Evolutionary conservation across 306 rosid species (phyloP).

Genomic region (Carpinus fangiana): DNA sequence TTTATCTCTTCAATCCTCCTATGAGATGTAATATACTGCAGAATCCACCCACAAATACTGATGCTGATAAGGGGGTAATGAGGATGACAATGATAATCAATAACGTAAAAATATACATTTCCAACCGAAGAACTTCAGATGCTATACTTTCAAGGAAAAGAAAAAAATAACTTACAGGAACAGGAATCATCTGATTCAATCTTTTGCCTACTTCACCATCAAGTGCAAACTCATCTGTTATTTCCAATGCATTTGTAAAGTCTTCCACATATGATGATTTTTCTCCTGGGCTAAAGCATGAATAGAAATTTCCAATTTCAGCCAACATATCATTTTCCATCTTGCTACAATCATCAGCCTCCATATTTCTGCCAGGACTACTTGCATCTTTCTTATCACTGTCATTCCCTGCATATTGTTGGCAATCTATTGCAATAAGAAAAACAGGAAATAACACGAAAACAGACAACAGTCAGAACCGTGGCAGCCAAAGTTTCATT

Average conservation of each 20-base stretch:
- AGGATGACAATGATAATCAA: background rate
- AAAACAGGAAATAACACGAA: background rate
- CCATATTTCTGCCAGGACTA: slow-evolving; percentile 32
- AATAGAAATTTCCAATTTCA: slow-evolving; percentile 39
- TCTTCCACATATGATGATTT: slow-evolving; percentile 37
- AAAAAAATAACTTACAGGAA: slow-evolving; percentile 69
- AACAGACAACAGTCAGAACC: slow-evolving; percentile 28
- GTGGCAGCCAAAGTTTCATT: slow-evolving; percentile 6
- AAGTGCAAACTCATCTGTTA: slow-evolving; percentile 72
- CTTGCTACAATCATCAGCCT: slow-evolving; percentile 27
- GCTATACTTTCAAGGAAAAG: background rate
- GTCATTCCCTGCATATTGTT: slow-evolving; percentile 45
- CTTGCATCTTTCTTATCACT: slow-evolving; percentile 35
- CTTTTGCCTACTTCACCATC: slow-evolving; percentile 95
- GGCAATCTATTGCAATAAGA: slow-evolving; percentile 31
- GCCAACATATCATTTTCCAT: slow-evolving; percentile 29
- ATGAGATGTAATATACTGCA: background rate
- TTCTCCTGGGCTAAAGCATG: slow-evolving; percentile 47
- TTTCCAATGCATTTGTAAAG: slow-evolving; percentile 49
- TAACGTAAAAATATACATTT: background rate
- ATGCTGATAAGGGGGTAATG: background rate
- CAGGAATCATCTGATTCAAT: slow-evolving; percentile 77
- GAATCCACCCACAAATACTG: background rate
- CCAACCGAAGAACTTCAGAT: background rate
- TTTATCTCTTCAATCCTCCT: background rate